Base-by-base conservation (phyloP, 768 basidiomycete species). In the Mycena galericulata region DNA sequence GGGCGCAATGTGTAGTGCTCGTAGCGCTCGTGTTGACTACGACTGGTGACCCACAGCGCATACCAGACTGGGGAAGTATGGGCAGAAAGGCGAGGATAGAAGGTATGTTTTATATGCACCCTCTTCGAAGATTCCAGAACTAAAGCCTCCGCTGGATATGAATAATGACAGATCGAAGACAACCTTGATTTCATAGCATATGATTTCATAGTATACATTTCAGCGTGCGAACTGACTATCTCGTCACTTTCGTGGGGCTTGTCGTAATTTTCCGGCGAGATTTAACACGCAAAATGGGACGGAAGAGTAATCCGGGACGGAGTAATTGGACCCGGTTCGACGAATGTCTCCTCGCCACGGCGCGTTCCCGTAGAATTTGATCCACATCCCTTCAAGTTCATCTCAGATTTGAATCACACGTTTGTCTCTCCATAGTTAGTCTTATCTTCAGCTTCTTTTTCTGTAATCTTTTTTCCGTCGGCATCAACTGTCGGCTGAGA, bases 211-310 rank as follows among this genome's bases (percentile, higher is more conserved):
- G 22, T 59, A 43, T 53, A 53, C 49, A 41, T 59, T 62, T 56
- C 56, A 54, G 55, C 66, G 54, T 67, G 66, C 55, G 66, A 67
- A 45, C 30, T 54, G 53, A 30, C 53, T n/a, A 53, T 54, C 51
- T 60, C 26, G 51, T 60, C 49, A 34, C 40, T 59, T 17, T 49
- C 47, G 55, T n/a, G 36, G 47, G 56, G 27, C 26, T 17, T 67
- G 38, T 46, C 66, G 66, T 67, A 67, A 67, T 12, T 54, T 20
- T 58, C 46, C 6, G 34, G 26, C 34, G 26, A 9, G 30, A n/a
- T n/a, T 45, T 18, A 32, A 54, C 18, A 66, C 57, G 26, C 30
- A 30, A 18, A n/a, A n/a, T n/a, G n/a, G n/a, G n/a, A n/a, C n/a
- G n/a, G n/a, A n/a, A n/a, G n/a, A n/a, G n/a, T n/a, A n/a, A n/a